Base-by-base conservation (phyloP, 2,329 filamentous ascomycete genomes). In the Emmonsiellopsis sp. region DNA sequence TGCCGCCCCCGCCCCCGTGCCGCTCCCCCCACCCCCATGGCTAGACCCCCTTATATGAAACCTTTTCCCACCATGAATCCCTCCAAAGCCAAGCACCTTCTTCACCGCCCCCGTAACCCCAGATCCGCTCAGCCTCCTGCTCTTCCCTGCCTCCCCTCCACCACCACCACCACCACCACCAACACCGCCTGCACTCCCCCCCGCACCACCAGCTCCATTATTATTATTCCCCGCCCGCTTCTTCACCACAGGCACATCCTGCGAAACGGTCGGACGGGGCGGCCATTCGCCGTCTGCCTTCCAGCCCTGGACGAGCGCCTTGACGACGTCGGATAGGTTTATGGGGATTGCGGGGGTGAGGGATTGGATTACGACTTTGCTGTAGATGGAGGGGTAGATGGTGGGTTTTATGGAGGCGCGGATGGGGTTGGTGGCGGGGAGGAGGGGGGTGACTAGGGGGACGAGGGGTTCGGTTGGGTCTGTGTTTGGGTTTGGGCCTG, bases 211-310 rank as follows among this genome's bases (percentile, higher is more conserved):
- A 41, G 31, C 7, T 32, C 15, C 7, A 38, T 52, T 47, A 7
- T 7, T 16, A 35, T 44, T 51, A 44, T 5, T 32, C 15, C 20
- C 20, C 15, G 20, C 16, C 7, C 16, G 10, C 42, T 54, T 52
- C 45, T 46, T 59, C 26, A 51, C 48, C 5, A 55, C 51, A 5
- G 53, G 57, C 3, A 61, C 55, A 40, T 62, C 57, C 16, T 56
- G 56, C 5, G 75, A 61, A 46, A 78, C 63, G 15, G 73, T 72
- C 0, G 77, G 68, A 60, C 81, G 82, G 1, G 87, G 89, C 4
- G 92, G 91, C 92, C 92, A 97, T 69, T 95, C 89, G 13, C 90
- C 91, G 62, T 93, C 89, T 41, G 88, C 80, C 69, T 94, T 95
- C 92, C 92, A 96, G 43, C 92, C 92, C 31, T 86, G 79, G 0